Evolutionary conservation across 345 rosid species (phyloP).

Genomic region (Microcos paniculata): DNA sequence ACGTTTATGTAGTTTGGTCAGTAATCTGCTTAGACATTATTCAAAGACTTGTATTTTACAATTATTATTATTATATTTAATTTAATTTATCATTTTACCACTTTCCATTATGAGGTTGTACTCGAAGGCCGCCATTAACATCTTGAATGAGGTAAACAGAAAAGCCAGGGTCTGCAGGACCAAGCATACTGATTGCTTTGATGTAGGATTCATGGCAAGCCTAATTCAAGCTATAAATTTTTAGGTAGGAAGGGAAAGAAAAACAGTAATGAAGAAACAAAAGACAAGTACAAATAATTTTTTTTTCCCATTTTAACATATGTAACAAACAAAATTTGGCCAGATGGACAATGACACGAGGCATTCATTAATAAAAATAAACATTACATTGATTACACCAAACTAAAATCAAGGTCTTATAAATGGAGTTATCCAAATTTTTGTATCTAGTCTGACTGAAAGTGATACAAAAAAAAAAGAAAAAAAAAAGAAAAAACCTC

Average conservation of each 20-base stretch:
- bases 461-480: background rate
- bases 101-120: constrained; percentile 21
- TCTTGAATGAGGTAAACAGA: constrained; percentile 28
- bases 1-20: no score
- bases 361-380: background rate
- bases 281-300: no score
- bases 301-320: no score
- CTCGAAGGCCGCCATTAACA: constrained; percentile 30
- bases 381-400: background rate
- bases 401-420: background rate
- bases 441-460: background rate
- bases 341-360: background rate
- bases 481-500: no score
- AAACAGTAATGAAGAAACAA: no score
- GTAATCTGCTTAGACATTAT: no score
- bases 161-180: constrained; percentile 35
- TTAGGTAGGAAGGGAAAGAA: no score
- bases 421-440: no score
- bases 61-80: no score
- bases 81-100: no score
- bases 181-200: constrained; percentile 19
- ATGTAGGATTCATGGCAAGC: constrained; percentile 32
- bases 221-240: constrained; percentile 23
- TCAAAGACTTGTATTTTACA: no score
- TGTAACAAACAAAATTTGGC: constrained; percentile 5